Percentiles rank a stretch among this genome's conserved stretches.
Conservation (phyloP, 306 rosid species). For the Vicia faba region DNA sequence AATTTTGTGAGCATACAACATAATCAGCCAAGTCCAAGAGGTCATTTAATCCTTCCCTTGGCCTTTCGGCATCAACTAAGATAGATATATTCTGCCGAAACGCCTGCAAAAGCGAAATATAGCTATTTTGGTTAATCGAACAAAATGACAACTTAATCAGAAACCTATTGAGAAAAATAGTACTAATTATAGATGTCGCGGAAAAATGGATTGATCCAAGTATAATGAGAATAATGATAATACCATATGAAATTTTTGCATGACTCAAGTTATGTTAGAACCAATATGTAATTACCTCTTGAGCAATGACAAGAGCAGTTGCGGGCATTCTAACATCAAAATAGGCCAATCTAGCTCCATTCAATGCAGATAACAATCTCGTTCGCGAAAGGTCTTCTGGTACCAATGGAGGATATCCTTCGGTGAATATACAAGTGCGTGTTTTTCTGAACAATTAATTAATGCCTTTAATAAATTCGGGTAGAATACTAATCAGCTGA, state of each 20-base stretch:
- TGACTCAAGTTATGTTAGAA: no score
- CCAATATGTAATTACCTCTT: slow-evolving; percentile 61
- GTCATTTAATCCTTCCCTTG: slow-evolving; percentile 83
- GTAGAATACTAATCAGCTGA: neutral
- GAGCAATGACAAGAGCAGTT: slow-evolving; percentile 78
- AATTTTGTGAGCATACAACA: slow-evolving; percentile 71
- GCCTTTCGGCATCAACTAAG: slow-evolving; percentile 80
- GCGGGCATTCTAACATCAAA: slow-evolving; percentile 72
- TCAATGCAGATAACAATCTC: slow-evolving; percentile 61
- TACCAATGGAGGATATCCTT: slow-evolving; percentile 78
- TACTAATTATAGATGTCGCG: no score
- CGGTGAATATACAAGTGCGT: slow-evolving; percentile 85
- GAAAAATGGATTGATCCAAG: no score
- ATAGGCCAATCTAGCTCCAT: slow-evolving; percentile 76
- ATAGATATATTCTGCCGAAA: slow-evolving; percentile 62
- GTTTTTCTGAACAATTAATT: slow-evolving; percentile 69
- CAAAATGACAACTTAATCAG: no score
- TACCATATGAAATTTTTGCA: no score
- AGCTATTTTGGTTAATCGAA: slow-evolving; percentile 27
- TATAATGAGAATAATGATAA: no score
- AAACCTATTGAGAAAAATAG: no score
- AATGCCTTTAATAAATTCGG: neutral
- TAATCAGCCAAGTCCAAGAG: slow-evolving; percentile 65
- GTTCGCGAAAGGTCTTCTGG: slow-evolving; percentile 64
- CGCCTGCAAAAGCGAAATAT: slow-evolving; percentile 58